Evolutionary conservation across 495 filamentous ascomycete genomes (phyloP).

Genomic region (Rusavskia elegans): DNA sequence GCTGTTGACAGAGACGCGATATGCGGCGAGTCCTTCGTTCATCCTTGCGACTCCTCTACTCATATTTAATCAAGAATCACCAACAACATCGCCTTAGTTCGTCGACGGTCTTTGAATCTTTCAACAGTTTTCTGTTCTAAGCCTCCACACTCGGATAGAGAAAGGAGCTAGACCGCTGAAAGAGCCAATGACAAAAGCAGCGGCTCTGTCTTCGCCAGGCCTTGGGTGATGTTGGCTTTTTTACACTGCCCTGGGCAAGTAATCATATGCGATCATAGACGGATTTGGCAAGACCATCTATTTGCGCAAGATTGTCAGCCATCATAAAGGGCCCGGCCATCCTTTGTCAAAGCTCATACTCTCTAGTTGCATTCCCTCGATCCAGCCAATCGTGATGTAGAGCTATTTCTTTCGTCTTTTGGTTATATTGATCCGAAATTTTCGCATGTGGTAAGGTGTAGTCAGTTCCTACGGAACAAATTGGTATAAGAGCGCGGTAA

Average conservation of each 20-base stretch:
- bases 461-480: too few relatives aligned
- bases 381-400: too few relatives aligned
- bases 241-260: neutral
- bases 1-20: neutral
- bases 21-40: neutral
- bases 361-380: too few relatives aligned
- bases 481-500: too few relatives aligned
- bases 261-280: neutral
- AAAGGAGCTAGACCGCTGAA: neutral
- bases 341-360: neutral
- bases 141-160: neutral
- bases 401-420: neutral
- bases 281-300: neutral
- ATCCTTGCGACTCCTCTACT: neutral
- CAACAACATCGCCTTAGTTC: neutral
- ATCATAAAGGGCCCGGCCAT: neutral
- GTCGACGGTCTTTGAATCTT: neutral
- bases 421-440: too few relatives aligned
- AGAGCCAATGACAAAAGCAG: neutral
- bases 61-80: neutral
- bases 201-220: neutral
- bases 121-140: neutral
- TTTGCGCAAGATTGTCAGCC: neutral
- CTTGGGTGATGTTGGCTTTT: neutral
- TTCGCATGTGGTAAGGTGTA: too few relatives aligned